Base-by-base conservation (phyloP, 345 rosid species). In the Citrus glauca region DNA sequence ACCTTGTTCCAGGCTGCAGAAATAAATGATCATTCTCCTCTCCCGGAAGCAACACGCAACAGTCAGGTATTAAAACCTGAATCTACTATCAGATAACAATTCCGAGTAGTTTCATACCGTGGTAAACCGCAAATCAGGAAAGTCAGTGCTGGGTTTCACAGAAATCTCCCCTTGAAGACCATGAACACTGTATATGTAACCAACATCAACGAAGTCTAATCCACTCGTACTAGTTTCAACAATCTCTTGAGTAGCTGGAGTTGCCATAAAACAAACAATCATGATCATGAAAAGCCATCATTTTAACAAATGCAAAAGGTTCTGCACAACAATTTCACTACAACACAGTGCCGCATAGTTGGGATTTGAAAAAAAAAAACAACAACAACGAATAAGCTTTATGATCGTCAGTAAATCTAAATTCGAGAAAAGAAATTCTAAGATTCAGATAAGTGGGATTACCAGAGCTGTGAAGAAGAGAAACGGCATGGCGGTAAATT, bases 111-210 rank as follows among this genome's bases (percentile, higher is more conserved):
- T 32, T 6, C 22, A 45, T 86, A 93, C 97, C 92, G 82, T 77
- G 60, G 92, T 83, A 85, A 92, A 93, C 57, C 98, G 89, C 57
- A 93, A 84, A 81, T 91, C 92, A 66, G 97, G 95, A 85, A 95
- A 95, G 83, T 87, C 98, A 9, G 97, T 95, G 78, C 50, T 90
- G 38, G 97, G 90, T 82, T 95, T 93, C 0, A 93, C 85, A 79
- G 89, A 91, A 81, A 92, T 70, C 82, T 93, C 98, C 7, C 98
- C 98, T 64, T 86, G 91, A 6, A 95, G 84, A 17, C 98, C 98
- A 82, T 93, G 98, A 79, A 84, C 93, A 82, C 89, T 78, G 71
- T 94, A 85, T 80, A 93, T 42, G 81, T 86, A 91, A 62, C 98
- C 98, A 76, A 95, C 84, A 79, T 92, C 97, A 66, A 95, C 90